Base-by-base conservation (phyloP, 345 rosid genomes). In the Rhodamnia argentea region DNA sequence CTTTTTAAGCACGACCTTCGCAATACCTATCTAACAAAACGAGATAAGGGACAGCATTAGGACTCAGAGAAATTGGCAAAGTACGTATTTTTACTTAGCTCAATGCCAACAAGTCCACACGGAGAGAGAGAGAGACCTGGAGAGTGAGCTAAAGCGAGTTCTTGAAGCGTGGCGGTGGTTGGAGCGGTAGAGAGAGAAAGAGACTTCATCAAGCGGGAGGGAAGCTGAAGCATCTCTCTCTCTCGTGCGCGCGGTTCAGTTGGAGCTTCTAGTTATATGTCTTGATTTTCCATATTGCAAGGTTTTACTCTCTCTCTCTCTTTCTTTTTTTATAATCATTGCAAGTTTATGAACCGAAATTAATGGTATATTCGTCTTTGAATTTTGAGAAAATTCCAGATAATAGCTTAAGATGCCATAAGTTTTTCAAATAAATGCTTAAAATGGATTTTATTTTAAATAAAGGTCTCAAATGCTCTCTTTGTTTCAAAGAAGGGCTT, bases 1-100 rank as follows among this genome's bases (percentile, higher is more conserved):
- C 87, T 96, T 97, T 86, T 95, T 97, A 54, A 97, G 91, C 51
- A 97, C 97, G 90, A 97, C 98, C 91, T 94, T 97, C 24, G 98
- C 92, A 85, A 95, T 86, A 82, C 95, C 97, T 94, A 53, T 10
- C 60, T 18, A 27, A 22, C 84, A 27, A 18, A 32, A 53, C 42
- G 26, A 53, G 15, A 44, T 50, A 32, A n/a, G 13, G 81, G 81
- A 37, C 47, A 70, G 58, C 60, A 83, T 16, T 40, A 27, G 16
- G 52, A 18, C 55, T 29, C 44, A 12, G 44, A 16, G 24, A 54
- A 52, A 32, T 23, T 15, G 60, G 26, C 40, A n/a, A 52, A 52
- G 56, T 12, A 51, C 5, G 47, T 20, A 37, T 7, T 70, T 37
- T 70, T 22, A 32, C 24, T 70, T 52, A 0, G 40, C 24, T 47